A percentile compares a stretch with the other conserved stretches of the same genome.
Evolutionary conservation across 768 basidiomycete genomes (phyloP).

Genomic region (Galerina marginata): DNA sequence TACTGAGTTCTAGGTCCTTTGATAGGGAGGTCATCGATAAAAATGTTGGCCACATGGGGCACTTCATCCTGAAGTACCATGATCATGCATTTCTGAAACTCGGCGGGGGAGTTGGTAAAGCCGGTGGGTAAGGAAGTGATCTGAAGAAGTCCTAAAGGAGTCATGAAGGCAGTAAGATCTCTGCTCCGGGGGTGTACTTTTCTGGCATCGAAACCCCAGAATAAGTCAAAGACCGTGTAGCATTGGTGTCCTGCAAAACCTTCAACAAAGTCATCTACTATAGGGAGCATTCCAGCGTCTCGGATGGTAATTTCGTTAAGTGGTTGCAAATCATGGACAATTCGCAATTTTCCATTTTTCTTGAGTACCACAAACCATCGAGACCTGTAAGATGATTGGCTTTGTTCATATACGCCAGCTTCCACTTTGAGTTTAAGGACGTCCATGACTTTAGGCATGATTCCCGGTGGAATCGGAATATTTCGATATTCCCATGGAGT

Average conservation of each 20-base stretch:
- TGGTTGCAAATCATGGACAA: slow-evolving; percentile 34
- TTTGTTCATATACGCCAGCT: neutral
- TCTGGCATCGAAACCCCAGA: no score
- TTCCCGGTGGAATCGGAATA: slow-evolving; percentile 37
- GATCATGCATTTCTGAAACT: slow-evolving; percentile 34
- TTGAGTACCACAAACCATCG: neutral
- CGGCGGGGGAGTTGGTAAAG: slow-evolving; percentile 33
- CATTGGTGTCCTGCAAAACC: neutral
- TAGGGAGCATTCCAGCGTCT: slow-evolving; percentile 30
- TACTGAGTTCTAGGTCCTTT: slow-evolving; percentile 29
- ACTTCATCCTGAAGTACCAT: slow-evolving; percentile 39
- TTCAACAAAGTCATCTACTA: slow-evolving; percentile 23
- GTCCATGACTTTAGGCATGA: slow-evolving; percentile 23
- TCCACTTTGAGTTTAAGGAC: slow-evolving; percentile 29
- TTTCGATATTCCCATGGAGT: slow-evolving; percentile 33
- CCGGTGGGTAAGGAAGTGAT: slow-evolving; percentile 41
- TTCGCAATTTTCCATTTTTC: slow-evolving; percentile 17
- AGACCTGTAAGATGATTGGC: neutral
- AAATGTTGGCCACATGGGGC: slow-evolving; percentile 24
- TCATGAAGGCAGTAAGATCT: no score
- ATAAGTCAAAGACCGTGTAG: no score
- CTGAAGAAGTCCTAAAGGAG: neutral
- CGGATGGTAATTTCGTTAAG: slow-evolving; percentile 34
- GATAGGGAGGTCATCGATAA: slow-evolving; percentile 30
- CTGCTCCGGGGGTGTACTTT: no score